Percentiles rank a stretch among this genome's conserved stretches.
Conservation (phyloP, 2,329 filamentous ascomycete species). For the Epichloe glyceriae region DNA sequence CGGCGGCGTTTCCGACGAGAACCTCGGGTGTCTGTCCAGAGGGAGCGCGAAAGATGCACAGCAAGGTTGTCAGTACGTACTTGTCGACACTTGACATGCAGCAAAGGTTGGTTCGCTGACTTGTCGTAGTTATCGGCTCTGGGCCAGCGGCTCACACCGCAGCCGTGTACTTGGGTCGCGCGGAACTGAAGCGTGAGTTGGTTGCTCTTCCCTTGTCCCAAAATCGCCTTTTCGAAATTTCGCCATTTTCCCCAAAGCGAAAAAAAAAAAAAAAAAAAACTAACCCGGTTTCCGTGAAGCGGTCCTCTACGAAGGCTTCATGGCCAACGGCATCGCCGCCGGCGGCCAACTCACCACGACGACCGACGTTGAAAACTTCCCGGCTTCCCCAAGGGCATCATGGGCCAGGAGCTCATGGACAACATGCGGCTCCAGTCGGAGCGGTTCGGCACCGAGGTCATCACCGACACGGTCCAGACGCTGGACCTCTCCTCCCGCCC, state of each 20-base stretch:
- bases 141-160: slow-evolving; percentile 96
- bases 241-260: neutral
- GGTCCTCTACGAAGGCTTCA: slow-evolving; percentile 93
- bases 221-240: neutral
- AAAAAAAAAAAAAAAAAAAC: neutral
- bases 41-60: slow-evolving; percentile 62
- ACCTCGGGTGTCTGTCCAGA: neutral
- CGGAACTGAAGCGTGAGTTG: slow-evolving; percentile 68
- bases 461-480: slow-evolving; percentile 82
- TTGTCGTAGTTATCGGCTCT: slow-evolving; percentile 60
- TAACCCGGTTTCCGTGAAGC: slow-evolving; percentile 28
- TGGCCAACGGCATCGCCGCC: slow-evolving; percentile 91
- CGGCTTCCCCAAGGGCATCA: slow-evolving; percentile 81
- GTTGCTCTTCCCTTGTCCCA: too few species aligned
- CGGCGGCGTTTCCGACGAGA: slow-evolving; percentile 44
- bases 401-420: slow-evolving; percentile 85
- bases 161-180: slow-evolving; percentile 88
- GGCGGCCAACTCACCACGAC: slow-evolving; percentile 96
- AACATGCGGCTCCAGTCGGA: slow-evolving; percentile 85
- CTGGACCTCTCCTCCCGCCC: slow-evolving; percentile 75
- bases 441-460: slow-evolving; percentile 83
- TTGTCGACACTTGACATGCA: slow-evolving; percentile 2
- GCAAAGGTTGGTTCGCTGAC: neutral
- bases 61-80: slow-evolving; percentile 73
- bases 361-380: slow-evolving; percentile 97